A percentile compares a stretch with the other conserved stretches of the same genome.
phyloP scores from a whole-genome alignment of 2,329 filamentous ascomycete genomes.

The Colletotrichum brevisporum region DNA sequence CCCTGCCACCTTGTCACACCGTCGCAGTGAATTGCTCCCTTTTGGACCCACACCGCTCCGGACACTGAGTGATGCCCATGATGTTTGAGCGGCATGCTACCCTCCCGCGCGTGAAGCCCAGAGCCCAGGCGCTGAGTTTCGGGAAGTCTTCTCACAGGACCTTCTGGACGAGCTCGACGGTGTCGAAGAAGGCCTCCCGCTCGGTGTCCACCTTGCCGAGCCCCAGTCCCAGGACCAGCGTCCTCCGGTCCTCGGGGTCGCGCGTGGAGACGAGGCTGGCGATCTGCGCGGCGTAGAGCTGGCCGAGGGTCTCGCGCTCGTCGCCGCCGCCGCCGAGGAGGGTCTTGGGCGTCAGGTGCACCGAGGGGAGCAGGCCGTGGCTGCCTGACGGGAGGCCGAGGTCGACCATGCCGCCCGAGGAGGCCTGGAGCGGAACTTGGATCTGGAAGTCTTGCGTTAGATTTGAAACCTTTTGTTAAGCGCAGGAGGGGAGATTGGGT shows the following conservation, averaged over 20 bases:
- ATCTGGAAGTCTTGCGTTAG: constrained; percentile 62
- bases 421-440: constrained; percentile 82
- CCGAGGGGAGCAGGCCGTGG: constrained; percentile 76
- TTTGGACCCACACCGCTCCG: too few species aligned
- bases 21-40: too few species aligned
- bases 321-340: constrained; percentile 86
- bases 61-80: too few species aligned
- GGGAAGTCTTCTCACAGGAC: constrained; percentile 58
- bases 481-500: constrained; percentile 49
- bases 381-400: constrained; percentile 65
- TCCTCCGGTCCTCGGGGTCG: constrained; percentile 74
- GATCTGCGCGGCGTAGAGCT: constrained; percentile 91
- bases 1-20: too few species aligned
- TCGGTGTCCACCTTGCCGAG: constrained; percentile 64
- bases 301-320: constrained; percentile 85
- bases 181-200: constrained; percentile 73
- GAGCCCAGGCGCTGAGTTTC: too few species aligned
- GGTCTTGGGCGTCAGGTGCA: constrained; percentile 87
- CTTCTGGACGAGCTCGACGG: constrained; percentile 74
- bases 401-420: constrained; percentile 75
- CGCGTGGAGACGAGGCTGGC: constrained; percentile 83
- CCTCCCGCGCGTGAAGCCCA: too few species aligned
- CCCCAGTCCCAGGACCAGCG: constrained; percentile 74
- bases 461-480: neutral
- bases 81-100: too few species aligned